Evolutionary conservation across 371 early-diverging fungal genomes (phyloP), one percentile per base, ranked within the genome.

Genomic region (Saksenaea vasiformis): DNA sequence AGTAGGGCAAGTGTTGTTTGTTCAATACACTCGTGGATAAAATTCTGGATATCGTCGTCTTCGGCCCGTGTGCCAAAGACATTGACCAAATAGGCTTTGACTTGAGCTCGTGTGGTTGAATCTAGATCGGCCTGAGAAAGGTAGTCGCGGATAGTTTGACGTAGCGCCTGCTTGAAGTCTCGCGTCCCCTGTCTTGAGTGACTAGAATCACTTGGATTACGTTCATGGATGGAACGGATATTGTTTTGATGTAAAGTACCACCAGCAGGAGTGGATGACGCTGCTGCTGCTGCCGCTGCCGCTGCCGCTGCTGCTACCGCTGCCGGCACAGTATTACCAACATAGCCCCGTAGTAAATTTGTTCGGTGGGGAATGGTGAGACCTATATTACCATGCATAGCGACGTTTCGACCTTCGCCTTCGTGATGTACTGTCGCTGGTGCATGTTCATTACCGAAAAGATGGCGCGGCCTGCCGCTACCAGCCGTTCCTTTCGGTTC

Each of bases 101-200:
- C 77, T 56, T 79, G 69, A 0, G 73, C 69, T 17, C 73, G 71
- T 24, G 77, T 79, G 8, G 67, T 71, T 34, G 67, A 65, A 41
- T 70, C 72, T 0, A 79, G 44, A 61, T 77, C 71, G 9, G 69
- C 73, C n/a, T 67, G 47, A 13, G 58, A 57, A 17, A 79, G 59
- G 58, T 69, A 77, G 13, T 35, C 27, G 26, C 58, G 58, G 11
- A 79, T 70, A 54, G 76, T 73, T 26, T 57, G 43, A 19, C 57
- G 61, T 17, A 71, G 54, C 3, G 53, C 54, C 31, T 24, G 34
- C 22, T 22, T 47, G 51, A 47, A 47, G 22, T 47, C 51, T 47
- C 51, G 17, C 19, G 51, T 47, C 3, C 47, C 43, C 26, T 54
- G 47, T 17, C 63, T 60, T 28, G 58, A 11, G 14, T 60, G 56